A percentile compares a stretch with the other conserved stretches of the same genome.
phyloP scores from a whole-genome alignment of 805 yeast species.

The Blastobotrys peoriensis region DNA sequence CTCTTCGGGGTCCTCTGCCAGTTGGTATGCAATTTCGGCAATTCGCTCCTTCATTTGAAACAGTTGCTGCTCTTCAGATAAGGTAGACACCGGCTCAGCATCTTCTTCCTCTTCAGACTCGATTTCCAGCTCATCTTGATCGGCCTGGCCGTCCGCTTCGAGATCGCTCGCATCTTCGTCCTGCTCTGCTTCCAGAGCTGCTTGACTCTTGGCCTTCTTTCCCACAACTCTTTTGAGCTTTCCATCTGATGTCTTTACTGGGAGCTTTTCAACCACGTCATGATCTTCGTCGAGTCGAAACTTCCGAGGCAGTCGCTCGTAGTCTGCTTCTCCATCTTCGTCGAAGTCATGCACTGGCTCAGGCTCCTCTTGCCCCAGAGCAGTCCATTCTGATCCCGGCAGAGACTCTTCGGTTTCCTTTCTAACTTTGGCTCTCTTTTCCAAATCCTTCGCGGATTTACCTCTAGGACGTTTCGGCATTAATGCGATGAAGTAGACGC shows the following conservation, averaged over 20 bases:
- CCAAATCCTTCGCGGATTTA: conserved; percentile 15
- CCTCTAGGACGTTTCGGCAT: conserved; percentile 24
- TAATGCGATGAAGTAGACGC: not conserved
- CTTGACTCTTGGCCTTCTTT: conserved; percentile 24
- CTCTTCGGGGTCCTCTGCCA: conserved; percentile 88
- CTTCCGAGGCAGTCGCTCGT: conserved; percentile 66
- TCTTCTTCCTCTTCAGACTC: conserved; percentile 30
- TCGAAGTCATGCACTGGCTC: conserved; percentile 8
- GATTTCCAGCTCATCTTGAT: conserved; percentile 23
- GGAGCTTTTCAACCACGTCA: conserved; percentile 61
- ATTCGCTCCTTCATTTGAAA: conserved; percentile 70
- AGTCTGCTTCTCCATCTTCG: conserved; percentile 72
- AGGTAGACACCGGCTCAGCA: conserved; percentile 42
- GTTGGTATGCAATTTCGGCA: conserved; percentile 69
- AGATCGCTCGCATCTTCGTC: conserved; percentile 26
- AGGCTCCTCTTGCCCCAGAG: conserved; percentile 7
- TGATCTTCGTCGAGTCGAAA: conserved; percentile 33
- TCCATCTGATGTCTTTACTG: conserved; percentile 71
- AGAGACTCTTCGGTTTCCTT: conserved; percentile 14
- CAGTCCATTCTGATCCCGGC: conserved; percentile 15
- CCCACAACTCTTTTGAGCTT: conserved; percentile 58
- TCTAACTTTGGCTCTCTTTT: conserved; percentile 19
- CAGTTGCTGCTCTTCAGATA: conserved; percentile 49
- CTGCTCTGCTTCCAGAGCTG: conserved; percentile 25
- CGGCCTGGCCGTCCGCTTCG: conserved; percentile 29